Evolutionary conservation across 805 yeast species (phyloP), one percentile per base, ranked within the genome.

Genomic region (Kodamaea kaohsiungensis): DNA sequence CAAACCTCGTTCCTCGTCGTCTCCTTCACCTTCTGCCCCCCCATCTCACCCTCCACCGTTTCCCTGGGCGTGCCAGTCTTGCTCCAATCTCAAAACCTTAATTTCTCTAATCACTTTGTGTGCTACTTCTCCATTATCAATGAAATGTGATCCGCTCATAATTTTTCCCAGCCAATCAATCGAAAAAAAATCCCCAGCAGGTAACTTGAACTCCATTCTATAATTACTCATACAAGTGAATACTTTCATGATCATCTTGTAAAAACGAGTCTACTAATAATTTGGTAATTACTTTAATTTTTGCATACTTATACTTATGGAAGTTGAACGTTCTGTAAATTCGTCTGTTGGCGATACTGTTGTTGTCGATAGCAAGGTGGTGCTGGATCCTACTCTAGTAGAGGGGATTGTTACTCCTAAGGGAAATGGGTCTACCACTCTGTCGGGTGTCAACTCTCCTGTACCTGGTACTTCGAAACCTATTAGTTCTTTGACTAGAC

Each of bases 401-500:
- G 35, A 30, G 3, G 25, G 25, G 25, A 6, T 22, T 5, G 35
- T 12, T 12, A 30, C 35, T 30, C 35, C 35, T 7, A 40, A 40
- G 13, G 45, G 45, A 17, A 40, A 17, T 17, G 17, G 25, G 25
- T 40, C 45, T 17, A 22, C 25, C 25, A 40, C 45, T 2, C 45
- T 40, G 45, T 40, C 45, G 2, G 45, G 45, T 12, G 19, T 40
- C 2, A 40, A 6, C 25, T 40, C 45, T 13, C 45, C 45, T 12
- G 25, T 40, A 19, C 45, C 25, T 7, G 45, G 45, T 22, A 16
- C 56, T 9, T 52, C 56, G 25, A 67, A 64, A 57, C 73, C 76
- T 33, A 64, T 72, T 43, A 65, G 71, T 52, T 69, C 76, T 17
- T 66, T 73, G 59, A 73, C 77, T n/a, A 61, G 73, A 51, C 69